Evolutionary conservation across 164 flowering plant species (phyloP), one percentile per base, ranked within the genome.

Genomic region (Brasenia schreberi): DNA sequence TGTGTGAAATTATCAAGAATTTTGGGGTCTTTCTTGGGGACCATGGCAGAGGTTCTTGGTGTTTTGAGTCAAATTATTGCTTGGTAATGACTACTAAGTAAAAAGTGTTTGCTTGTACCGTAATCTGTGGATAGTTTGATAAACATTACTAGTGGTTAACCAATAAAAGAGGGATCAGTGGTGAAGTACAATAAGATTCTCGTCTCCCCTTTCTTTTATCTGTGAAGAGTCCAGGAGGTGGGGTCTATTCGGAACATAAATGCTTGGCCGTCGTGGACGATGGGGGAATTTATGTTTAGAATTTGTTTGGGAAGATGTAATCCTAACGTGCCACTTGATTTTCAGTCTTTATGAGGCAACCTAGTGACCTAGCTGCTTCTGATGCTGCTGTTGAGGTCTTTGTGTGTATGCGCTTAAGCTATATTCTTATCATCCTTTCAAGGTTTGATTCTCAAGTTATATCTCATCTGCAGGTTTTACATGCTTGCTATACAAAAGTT

Each of bases 401-500:
- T 43, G 17, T 16, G 33, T 9, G 33, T 62, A 19, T 62, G 7
- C 7, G n/a, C 39, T 33, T 33, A 1, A 1, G 39, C 39, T 33
- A 33, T 1, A 5, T 4, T 62, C 39, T 62, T 1, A 4, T 9
- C 12, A 9, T 19, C 64, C 5, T 5, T 12, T 19, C 12, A 14
- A 62, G 12, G 19, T 7, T 62, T 49, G 56, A 2, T 63, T 59
- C 18, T 18, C 62, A 19, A 19, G 5, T 9, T 66, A 64, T 16
- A 61, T 43, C 66, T 68, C 49, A 17, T 14, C 68, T 76, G 64
- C 66, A 95, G 99, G 99, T 95, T 5, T 73, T 82, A 14, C 96
- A 82, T 81, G 92, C 99, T 66, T 95, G 97, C 65, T 95, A 92
- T 75, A 74, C 96, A 19, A 88, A 82, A 81, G 91, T 95, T 17